Base-by-base conservation (phyloP, 495 filamentous ascomycete genomes). In the Aspergillus conjunctus region DNA sequence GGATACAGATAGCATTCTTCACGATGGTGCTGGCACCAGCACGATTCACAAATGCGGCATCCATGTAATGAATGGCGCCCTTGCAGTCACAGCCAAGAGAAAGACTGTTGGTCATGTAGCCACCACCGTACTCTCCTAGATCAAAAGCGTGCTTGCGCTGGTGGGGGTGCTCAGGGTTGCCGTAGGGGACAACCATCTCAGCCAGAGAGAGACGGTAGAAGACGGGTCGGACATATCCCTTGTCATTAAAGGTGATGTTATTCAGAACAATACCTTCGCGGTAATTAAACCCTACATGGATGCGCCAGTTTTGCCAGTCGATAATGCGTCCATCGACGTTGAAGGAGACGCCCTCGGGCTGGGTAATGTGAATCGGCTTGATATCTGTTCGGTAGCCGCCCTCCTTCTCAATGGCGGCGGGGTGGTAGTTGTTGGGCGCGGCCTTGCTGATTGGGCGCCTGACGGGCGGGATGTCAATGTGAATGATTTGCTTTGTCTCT, bases 101-200 rank as follows among this genome's bases (percentile, higher is more conserved):
- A 6, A 97, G 82, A 54, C 87, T 90, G 79, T 97, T 97, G 61
- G 92, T 92, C 92, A 96, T 96, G 75, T 96, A 96, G 33, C 93
- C 93, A 51, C 89, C 91, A 33, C 93, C 93, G 63, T 97, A 97
- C 73, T 97, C 93, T 56, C 93, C 93, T 6, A 96, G 81, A 67
- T 97, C 93, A 69, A 97, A 96, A 18, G 93, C 93, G 67, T 97
- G 93, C 69, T 97, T 97, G 51, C 92, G 84, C 61, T 95, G 93
- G 74, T 96, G 93, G 30, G 93, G 93, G 59, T 88, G 86, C 68
- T 96, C 93, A 1, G 93, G 93, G 73, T 95, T 94, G 43, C 93
- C 93, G 71, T 97, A 97, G 4, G 93, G 93, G 3, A 97, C 93
- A 1, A 96, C 92, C 93, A 97, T 97, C 79, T 97, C 93, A 2